Conservation (phyloP, 768 basidiomycete species). For the Crucibulum laeve region DNA sequence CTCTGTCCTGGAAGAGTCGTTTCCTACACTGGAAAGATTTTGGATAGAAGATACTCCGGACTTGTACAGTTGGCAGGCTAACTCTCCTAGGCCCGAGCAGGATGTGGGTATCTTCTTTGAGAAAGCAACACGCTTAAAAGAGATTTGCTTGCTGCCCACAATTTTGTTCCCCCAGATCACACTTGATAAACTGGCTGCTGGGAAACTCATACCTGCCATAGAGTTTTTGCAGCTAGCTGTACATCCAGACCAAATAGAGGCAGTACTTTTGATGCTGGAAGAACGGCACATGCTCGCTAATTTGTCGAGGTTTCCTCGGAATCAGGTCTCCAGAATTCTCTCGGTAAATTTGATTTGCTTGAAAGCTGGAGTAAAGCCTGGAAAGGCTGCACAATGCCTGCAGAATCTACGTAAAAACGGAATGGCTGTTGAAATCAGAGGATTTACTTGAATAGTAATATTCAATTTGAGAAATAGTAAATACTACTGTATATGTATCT, state of each 20-base stretch:
- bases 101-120: not conserved
- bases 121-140: not conserved
- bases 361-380: too few species aligned
- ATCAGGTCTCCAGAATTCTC: too few species aligned
- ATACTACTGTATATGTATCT: too few species aligned
- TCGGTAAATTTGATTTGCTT: too few species aligned
- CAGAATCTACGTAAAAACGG: too few species aligned
- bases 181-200: not conserved
- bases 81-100: not conserved
- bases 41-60: not conserved
- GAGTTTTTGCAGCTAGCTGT: not conserved
- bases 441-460: too few species aligned
- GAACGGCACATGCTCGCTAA: not conserved
- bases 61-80: not conserved
- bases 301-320: too few species aligned
- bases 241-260: not conserved
- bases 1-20: not conserved
- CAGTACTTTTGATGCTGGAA: not conserved
- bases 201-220: not conserved
- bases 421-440: too few species aligned
- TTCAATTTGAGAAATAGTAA: too few species aligned
- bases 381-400: too few species aligned
- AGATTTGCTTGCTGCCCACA: not conserved
- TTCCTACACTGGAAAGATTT: not conserved
- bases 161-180: not conserved